Evolutionary conservation across 2,329 filamentous ascomycete species (phyloP), one percentile per base, ranked within the genome.

Genomic region (Pestalotiopsis sp.): DNA sequence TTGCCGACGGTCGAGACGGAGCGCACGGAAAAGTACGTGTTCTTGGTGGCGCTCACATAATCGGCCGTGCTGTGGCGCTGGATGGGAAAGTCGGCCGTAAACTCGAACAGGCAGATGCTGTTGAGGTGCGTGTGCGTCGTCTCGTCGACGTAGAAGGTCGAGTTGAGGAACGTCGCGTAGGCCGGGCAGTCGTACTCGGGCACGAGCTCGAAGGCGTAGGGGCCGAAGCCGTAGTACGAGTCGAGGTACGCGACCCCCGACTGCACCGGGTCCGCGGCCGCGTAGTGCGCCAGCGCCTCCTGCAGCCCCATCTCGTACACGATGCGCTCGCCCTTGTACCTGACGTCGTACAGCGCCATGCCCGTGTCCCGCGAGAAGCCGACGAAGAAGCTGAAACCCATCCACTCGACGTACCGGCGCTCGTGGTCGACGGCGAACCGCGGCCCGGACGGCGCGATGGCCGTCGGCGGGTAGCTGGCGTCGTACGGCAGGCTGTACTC

Each of bases 51-150:
- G 20, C n/a, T 30, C 48, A 61, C 17, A n/a, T 40, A 57, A 3
- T 24, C 13, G 44, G 9, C 70, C 68, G 24, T 71, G 67, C 30
- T 80, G 72, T 88, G 86, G 0, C 86, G 79, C 61, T 81, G 80
- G 1, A 88, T 80, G 1, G 85, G 81, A 70, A 81, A 83, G 48
- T 83, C 83, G 1, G 83, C 76, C 14, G 83, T 82, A 63, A 78
- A 81, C 73, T 89, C 86, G 68, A 88, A 88, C 26, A 88, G 68
- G 71, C 88, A 90, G 52, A 90, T 81, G 66, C 81, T 83, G 72
- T 85, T 81, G 1, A 78, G 75, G 66, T 86, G 83, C 0, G 79
- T 82, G 68, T 80, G 77, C 0, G 81, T 82, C 2, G 77, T 81
- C 66, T 83, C 82, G 1, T 74, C 75, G 3, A 79, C 78, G 66